Evolutionary conservation across 73 alveolate species (phyloP).

Genomic region (Paramecium primaurelia): DNA sequence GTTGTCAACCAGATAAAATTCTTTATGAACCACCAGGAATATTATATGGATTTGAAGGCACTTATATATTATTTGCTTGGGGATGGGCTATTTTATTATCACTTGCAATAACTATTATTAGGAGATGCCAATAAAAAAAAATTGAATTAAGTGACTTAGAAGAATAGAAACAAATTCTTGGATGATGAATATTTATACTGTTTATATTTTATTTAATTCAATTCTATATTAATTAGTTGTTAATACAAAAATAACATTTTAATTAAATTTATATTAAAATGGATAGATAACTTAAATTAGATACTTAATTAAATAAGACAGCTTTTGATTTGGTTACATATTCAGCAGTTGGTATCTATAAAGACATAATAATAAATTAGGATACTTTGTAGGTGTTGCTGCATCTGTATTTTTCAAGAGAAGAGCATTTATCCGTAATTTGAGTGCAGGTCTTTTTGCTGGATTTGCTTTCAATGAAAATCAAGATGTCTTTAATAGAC

Average conservation of each 20-base stretch:
- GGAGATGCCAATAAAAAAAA: neutral
- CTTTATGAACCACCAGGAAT: slow-evolving; percentile 38
- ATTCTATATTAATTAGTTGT: neutral
- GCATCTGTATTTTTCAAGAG: neutral
- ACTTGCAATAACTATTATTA: neutral
- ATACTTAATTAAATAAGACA: neutral
- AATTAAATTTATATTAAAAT: neutral
- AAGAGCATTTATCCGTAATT: neutral
- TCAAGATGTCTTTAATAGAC: neutral
- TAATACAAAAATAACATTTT: neutral
- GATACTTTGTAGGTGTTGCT: neutral
- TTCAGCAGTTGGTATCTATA: neutral
- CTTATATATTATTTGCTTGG: slow-evolving; percentile 42
- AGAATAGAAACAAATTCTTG: neutral
- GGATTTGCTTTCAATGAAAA: neutral
- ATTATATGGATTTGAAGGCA: slow-evolving; percentile 44
- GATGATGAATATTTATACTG: neutral
- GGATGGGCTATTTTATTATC: slow-evolving; percentile 47
- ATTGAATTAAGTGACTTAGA: neutral
- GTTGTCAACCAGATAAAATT: slow-evolving; percentile 38
- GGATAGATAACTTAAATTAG: slow-evolving; percentile 11
- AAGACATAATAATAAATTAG: neutral
- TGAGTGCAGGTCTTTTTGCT: slow-evolving; percentile 19
- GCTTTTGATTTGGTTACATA: neutral
- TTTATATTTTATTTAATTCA: neutral